Base-by-base conservation (phyloP, 345 rosid species). In the Eutrema heterophyllum region DNA sequence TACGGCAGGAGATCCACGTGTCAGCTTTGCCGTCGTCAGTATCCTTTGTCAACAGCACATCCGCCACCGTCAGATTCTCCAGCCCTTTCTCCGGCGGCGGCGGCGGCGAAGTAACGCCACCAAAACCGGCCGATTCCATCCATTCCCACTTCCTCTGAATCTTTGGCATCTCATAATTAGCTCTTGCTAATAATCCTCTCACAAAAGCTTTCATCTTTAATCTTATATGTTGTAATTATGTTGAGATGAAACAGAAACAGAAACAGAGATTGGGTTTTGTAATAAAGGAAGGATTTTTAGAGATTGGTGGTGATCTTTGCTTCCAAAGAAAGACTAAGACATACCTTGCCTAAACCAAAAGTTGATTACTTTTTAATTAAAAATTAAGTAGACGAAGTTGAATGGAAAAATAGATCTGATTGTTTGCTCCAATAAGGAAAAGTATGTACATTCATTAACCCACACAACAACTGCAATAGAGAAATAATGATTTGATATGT, bases 41-140 rank as follows among this genome's bases (percentile, higher is more conserved):
- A 0, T 71, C 91, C 61, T 91, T 94, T 4, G 86, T 88, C 79
- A 67, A 69, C 26, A 94, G 81, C 39, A 91, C 86, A 59, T 91
- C 97, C 15, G 90, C 86, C 24, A 89, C 98, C 24, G 91, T 89
- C 64, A 86, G 24, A 81, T 91, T 93, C 63, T 91, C 90, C 29
- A 89, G 75, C 30, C 93, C 98, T 68, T 82, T 91, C 81, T 88
- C 90, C 38, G 58, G 86, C 24, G 74, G 84, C 30, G 67, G 51
- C 1, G 75, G 57, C 9, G 78, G 54, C 7, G 84, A 80, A 15
- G 78, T 64, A 32, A 64, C 63, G 16, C 43, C 27, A 57, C 72
- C 68, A 64, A 77, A 77, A 57, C 76, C 61, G 2, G 64, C 76
- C 6, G 51, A 59, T 35, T 80, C 80, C 59, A 50, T 77, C 40